A percentile compares a stretch with the other conserved stretches of the same genome.
Evolutionary conservation across 1,284 basidiomycete species (phyloP).

Genomic region (Fomitopsis schrenkii): DNA sequence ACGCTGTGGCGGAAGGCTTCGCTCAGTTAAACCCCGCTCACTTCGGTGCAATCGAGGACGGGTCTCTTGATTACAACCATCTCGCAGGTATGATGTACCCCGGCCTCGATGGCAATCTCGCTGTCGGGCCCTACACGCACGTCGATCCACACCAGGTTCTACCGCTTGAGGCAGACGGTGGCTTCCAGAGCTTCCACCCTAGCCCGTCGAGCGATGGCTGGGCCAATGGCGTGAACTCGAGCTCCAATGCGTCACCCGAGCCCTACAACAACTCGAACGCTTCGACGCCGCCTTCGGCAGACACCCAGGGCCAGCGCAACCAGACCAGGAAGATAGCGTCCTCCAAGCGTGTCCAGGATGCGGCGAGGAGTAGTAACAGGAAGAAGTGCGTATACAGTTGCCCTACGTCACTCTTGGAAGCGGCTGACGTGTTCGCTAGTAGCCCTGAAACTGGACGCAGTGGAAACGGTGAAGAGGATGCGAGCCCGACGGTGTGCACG

Average conservation of each 20-base stretch:
- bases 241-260: constrained; percentile 74
- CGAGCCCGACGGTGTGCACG: constrained; percentile 79
- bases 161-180: constrained; percentile 41
- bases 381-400: constrained; percentile 40
- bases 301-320: constrained; percentile 35
- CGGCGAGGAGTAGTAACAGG: constrained; percentile 33
- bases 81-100: constrained; percentile 63
- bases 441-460: constrained; percentile 29
- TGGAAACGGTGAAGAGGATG: constrained; percentile 62
- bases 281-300: constrained; percentile 65
- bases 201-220: constrained; percentile 81
- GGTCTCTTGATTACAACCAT: constrained; percentile 53
- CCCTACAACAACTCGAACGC: constrained; percentile 63
- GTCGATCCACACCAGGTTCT: constrained; percentile 87
- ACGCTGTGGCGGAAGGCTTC: constrained; percentile 65
- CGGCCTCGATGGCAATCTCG: constrained; percentile 35
- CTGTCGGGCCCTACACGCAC: constrained; percentile 60
- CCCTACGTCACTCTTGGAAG: not conserved
- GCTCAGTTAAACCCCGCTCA: constrained; percentile 55
- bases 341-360: constrained; percentile 52
- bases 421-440: not conserved
- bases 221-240: constrained; percentile 61
- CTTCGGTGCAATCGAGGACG: constrained; percentile 44
- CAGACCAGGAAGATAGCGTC: constrained; percentile 53
- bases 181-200: constrained; percentile 54